Base-by-base conservation (phyloP, 2,329 filamentous ascomycete species). In the Exserohilum turcica region DNA sequence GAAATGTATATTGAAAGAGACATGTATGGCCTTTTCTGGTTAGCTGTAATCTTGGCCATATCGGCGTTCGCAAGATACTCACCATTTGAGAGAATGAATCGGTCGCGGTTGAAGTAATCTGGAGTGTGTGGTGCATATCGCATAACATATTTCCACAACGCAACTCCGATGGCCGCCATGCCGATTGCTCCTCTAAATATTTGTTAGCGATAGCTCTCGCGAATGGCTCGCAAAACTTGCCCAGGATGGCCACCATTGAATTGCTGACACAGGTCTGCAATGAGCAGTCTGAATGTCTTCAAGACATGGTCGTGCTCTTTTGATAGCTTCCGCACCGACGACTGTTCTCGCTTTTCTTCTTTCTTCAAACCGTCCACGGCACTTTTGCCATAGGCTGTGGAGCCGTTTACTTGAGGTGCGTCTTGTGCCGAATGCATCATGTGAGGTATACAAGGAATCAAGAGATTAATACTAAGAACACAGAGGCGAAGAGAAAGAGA, bases 191-290 rank as follows among this genome's bases (percentile, higher is more conserved):
- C 50, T 39, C 50, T 53, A 13, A 13, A 8, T 1, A 6, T 12
- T 19, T 3, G 12, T 53, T 10, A 53, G 39, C 2, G 28, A 2
- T n/a, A 2, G 5, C 12, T 3, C 0, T 24, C 10, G 13, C 2
- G 24, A 7, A 33, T 8, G 0, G 3, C 5, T 24, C 5, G 4
- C 10, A 5, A 8, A 33, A 81, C 82, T 18, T 56, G 59, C 16
- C 61, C 86, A 15, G 86, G 86, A 65, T 89, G 87, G 0, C 87
- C 87, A 31, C 86, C 86, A 57, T 84, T 84, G 72, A 88, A 90
- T 59, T 89, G 86, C 67, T 89, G 81, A 63, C 86, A 89, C 3
- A 90, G 73, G 66, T 90, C 87, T 38, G 86, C 85, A 53, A 60
- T 62, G 21, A 59, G 57, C 37, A 54, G 24, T 4, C 57, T 54